These are phyloP conservation scores for Penicillium salamii DNA, from an alignment of 495 filamentous ascomycete species.

Conservation along the genomic window DNA sequence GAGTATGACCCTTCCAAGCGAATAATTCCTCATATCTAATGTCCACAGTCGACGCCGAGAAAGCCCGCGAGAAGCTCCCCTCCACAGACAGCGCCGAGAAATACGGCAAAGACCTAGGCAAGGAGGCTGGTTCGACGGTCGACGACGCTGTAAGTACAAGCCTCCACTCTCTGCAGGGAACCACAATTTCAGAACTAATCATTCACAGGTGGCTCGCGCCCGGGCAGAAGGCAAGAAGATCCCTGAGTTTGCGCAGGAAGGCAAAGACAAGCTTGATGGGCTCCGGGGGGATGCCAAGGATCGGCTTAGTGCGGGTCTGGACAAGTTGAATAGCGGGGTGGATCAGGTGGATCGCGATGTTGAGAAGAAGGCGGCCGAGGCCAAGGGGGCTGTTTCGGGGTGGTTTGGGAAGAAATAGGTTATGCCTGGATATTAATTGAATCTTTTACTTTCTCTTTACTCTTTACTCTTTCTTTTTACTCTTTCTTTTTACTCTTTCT, in stretches of 20 bases:
- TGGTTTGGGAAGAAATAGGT: constrained; percentile 71
- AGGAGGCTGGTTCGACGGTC: constrained; percentile 51
- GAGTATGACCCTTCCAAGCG: constrained; percentile 58
- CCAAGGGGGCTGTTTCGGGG: constrained; percentile 71
- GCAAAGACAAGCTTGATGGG: constrained; percentile 69
- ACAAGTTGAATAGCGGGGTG: constrained; percentile 49
- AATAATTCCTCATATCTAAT: constrained; percentile 13
- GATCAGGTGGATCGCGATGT: constrained; percentile 67
- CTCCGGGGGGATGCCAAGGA: constrained; percentile 41
- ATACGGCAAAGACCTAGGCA: constrained; percentile 46
- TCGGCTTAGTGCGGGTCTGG: constrained; percentile 29
- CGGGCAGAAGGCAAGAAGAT: constrained; percentile 60
- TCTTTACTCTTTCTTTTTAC: too few relatives aligned
- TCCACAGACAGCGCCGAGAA: constrained; percentile 49
- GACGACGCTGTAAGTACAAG: constrained; percentile 51
- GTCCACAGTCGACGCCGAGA: constrained; percentile 55
- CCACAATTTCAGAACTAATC: neutral
- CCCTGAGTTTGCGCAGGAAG: constrained; percentile 55
- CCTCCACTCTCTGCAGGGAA: constrained; percentile 1
- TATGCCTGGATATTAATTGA: too few relatives aligned
- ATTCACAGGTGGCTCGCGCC: constrained; percentile 57
- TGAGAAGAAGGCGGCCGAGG: constrained; percentile 70
- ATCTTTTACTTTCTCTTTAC: too few relatives aligned
- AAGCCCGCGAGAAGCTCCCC: constrained; percentile 61
- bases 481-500: too few relatives aligned